Percentiles rank a stretch among this genome's conserved stretches.
phyloP scores from a whole-genome alignment of 2,329 filamentous ascomycete genomes.

The Lachnum nothofagi region DNA sequence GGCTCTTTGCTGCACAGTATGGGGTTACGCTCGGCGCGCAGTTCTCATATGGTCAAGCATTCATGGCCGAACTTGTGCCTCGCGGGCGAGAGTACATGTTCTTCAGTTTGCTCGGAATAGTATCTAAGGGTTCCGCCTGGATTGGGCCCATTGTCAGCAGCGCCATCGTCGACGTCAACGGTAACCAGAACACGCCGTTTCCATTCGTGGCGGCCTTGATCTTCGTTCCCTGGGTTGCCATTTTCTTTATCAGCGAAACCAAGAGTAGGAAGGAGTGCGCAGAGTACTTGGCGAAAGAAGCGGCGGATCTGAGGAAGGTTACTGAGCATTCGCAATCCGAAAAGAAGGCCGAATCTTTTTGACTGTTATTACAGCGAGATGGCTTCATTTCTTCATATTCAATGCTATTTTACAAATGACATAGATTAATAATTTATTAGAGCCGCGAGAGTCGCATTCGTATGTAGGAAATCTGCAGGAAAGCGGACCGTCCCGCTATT shows the following conservation, averaged over 20 bases:
- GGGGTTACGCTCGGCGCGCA: slow-evolving; percentile 28
- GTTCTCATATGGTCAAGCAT: slow-evolving; percentile 31
- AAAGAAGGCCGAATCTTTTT: not conserved
- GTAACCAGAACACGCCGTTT: slow-evolving; percentile 29
- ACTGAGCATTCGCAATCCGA: not conserved
- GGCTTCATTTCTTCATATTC: not conserved
- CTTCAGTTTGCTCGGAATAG: slow-evolving; percentile 31
- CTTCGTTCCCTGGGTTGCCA: slow-evolving; percentile 28
- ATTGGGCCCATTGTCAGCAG: slow-evolving; percentile 31
- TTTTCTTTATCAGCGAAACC: slow-evolving; percentile 29
- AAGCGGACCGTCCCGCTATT: too few species aligned
- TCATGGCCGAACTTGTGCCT: slow-evolving; percentile 31
- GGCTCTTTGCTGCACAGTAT: slow-evolving; percentile 27
- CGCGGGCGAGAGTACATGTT: slow-evolving; percentile 31
- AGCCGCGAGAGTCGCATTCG: too few species aligned
- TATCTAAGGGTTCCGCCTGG: slow-evolving; percentile 31
- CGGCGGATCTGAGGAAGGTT: slow-evolving; percentile 22
- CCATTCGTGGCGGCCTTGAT: slow-evolving; percentile 28
- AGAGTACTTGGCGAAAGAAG: slow-evolving; percentile 28
- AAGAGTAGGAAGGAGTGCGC: slow-evolving; percentile 30
- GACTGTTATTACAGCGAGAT: not conserved
- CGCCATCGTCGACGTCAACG: slow-evolving; percentile 29
- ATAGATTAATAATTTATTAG: too few species aligned
- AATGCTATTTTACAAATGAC: not conserved
- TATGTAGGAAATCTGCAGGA: too few species aligned